These are phyloP conservation scores for Talaromyces sp. DNA, from an alignment of 2,329 filamentous ascomycete species.

Conservation along the genomic window DNA sequence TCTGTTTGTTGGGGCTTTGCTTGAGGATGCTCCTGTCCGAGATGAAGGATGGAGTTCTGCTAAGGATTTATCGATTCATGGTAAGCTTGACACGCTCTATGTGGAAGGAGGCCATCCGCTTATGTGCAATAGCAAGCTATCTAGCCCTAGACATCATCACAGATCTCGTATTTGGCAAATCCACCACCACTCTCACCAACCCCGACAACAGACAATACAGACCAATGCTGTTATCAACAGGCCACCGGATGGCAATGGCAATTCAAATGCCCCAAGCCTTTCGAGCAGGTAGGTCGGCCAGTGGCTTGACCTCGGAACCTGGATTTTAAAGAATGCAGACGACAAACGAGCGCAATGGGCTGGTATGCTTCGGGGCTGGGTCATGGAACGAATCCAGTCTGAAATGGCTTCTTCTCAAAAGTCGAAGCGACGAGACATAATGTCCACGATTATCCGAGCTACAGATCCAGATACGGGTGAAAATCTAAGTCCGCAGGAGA, in stretches of 20 bases:
- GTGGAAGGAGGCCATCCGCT: not conserved
- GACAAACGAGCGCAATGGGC: constrained; percentile 13
- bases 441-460: constrained; percentile 10
- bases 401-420: not conserved
- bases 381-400: constrained; percentile 6
- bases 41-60: not conserved
- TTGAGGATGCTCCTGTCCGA: not conserved
- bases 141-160: constrained; percentile 10
- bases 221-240: constrained; percentile 6
- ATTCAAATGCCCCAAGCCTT: constrained; percentile 12
- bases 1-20: not conserved
- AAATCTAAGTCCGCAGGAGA: not conserved
- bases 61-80: constrained; percentile 5
- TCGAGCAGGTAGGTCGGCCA: constrained; percentile 5
- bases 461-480: constrained; percentile 12
- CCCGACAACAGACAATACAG: constrained; percentile 12
- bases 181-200: constrained; percentile 7
- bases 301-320: constrained; percentile 11
- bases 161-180: constrained; percentile 14
- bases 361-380: constrained; percentile 10
- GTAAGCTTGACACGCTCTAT: not conserved
- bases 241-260: constrained; percentile 13
- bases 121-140: not conserved
- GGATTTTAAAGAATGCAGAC: constrained; percentile 9
- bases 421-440: constrained; percentile 4